Evolutionary conservation across 106 monocot genomes (phyloP), one percentile per base, ranked within the genome.

Genomic region (Apostasia shenzhenica): DNA sequence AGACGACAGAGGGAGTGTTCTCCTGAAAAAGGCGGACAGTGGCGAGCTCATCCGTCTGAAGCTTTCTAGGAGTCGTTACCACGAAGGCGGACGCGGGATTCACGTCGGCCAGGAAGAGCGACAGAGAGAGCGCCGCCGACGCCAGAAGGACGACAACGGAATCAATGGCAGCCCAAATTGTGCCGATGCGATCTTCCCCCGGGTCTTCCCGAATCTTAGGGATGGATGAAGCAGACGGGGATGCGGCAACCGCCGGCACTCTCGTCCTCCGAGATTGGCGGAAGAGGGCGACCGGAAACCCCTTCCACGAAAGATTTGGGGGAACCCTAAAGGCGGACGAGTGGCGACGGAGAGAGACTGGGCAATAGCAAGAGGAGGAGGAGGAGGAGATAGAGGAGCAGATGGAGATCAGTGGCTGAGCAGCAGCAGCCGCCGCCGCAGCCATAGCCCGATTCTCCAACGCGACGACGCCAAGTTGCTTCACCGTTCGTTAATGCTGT

Each of bases 1-100:
- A 95, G 70, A 95, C 95, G 39, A 95, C 95, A 40, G 92, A 92
- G 44, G 95, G 95, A 1, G 95, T 95, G 79, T 92, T 95, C 78
- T 86, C 84, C 82, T 92, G 86, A 78, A 95, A 95, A 54, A 95
- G 75, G 14, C 84, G 73, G 3, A 95, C 95, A 14, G 95, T 95
- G 48, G 95, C 91, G 66, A 86, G 86, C 82, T 95, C 95, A 61
- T 95, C 95, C 9, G 91, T 45, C 82, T 95, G 95, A 38, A 95
- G 86, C 81, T 85, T 97, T 67, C 89, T 72, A 49, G 82, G 80
- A 6, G 79, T 44, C 37, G 78, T 60, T 39, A 84, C 81, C 8
- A 87, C 83, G 78, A 97, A 97, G 41, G 86, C 95, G 51, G 79
- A 77, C 6, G 95, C 86, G 0, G 86, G 40, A 55, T 68, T 81